Conservation (phyloP, 2,329 filamentous ascomycete genomes). For the Tolypocladium endophyticum region DNA sequence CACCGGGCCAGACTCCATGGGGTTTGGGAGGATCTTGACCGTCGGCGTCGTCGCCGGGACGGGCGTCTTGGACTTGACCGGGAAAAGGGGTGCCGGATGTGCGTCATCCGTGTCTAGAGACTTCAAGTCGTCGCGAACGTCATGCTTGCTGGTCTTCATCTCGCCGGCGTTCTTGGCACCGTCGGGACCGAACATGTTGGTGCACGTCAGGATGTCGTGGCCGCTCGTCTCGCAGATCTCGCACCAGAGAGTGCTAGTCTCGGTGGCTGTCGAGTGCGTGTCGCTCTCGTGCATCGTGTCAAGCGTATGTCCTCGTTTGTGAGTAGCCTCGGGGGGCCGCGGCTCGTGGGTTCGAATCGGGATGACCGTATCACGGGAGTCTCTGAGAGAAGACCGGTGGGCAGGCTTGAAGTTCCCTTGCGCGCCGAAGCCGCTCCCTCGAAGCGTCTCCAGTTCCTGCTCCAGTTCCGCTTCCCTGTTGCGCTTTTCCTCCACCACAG, state of each 20-base stretch:
- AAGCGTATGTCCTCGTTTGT: slow-evolving; percentile 44
- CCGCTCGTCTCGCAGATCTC: slow-evolving; percentile 90
- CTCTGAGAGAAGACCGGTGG: slow-evolving; percentile 48
- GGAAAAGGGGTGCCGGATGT: slow-evolving; percentile 45
- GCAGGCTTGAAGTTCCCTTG: slow-evolving; percentile 15
- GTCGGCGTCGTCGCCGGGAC: slow-evolving; percentile 24
- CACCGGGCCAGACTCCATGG: slow-evolving; percentile 55
- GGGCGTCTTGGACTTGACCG: slow-evolving; percentile 35
- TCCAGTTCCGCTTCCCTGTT: slow-evolving; percentile 76
- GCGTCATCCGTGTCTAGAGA: slow-evolving; percentile 29
- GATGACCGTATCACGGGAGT: slow-evolving; percentile 56
- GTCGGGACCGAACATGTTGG: slow-evolving; percentile 65
- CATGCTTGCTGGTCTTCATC: slow-evolving; percentile 22
- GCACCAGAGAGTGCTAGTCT: slow-evolving; percentile 72
- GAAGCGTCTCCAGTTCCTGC: slow-evolving; percentile 63
- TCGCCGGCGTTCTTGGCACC: slow-evolving; percentile 22
- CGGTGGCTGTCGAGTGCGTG: slow-evolving; percentile 57
- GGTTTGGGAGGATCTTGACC: slow-evolving; percentile 45
- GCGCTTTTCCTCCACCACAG: slow-evolving; percentile 60
- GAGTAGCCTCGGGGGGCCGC: slow-evolving; percentile 33
- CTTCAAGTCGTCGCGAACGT: slow-evolving; percentile 24
- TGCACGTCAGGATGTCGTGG: slow-evolving; percentile 90
- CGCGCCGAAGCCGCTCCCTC: slow-evolving; percentile 24
- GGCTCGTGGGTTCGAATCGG: slow-evolving; percentile 40
- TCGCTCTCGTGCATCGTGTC: slow-evolving; percentile 64